Conservation (phyloP, 2,329 filamentous ascomycete genomes). For the Cercospora sp. region DNA sequence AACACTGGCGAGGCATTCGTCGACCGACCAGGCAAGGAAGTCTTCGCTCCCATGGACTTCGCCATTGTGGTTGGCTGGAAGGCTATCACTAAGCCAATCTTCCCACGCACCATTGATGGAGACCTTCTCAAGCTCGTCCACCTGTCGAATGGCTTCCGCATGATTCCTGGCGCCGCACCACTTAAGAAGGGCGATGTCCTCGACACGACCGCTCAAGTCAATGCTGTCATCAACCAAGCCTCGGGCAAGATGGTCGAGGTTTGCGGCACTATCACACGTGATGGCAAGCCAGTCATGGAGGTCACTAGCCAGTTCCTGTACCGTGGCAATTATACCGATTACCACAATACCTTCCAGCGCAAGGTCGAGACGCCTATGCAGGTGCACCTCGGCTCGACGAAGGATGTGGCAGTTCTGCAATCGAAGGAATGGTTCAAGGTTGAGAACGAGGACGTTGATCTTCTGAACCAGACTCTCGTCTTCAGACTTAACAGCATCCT, state of each 20-base stretch:
- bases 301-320: constrained; percentile 98
- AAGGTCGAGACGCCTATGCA: constrained; percentile 96
- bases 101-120: constrained; percentile 92
- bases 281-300: constrained; percentile 88
- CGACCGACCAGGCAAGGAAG: constrained; percentile 88
- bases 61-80: constrained; percentile 59
- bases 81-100: constrained; percentile 98
- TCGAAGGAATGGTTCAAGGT: constrained; percentile 98
- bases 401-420: constrained; percentile 88
- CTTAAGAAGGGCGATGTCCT: constrained; percentile 94
- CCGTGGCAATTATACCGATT: constrained; percentile 88
- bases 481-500: constrained; percentile 94
- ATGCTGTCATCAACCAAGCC: constrained; percentile 96
- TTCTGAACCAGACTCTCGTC: constrained; percentile 88
- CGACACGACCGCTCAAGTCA: constrained; percentile 91
- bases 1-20: constrained; percentile 98
- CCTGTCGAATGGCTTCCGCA: constrained; percentile 95
- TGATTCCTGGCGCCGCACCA: constrained; percentile 93
- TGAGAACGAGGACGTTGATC: constrained; percentile 79
- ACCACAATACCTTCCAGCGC: constrained; percentile 97
- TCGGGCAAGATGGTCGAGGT: constrained; percentile 99
- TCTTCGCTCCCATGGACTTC: constrained; percentile 95
- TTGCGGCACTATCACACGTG: constrained; percentile 90
- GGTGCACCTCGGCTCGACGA: constrained; percentile 79
- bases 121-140: constrained; percentile 95